Base-by-base conservation (phyloP, 257 asterid species). In the Henckelia pumila region DNA sequence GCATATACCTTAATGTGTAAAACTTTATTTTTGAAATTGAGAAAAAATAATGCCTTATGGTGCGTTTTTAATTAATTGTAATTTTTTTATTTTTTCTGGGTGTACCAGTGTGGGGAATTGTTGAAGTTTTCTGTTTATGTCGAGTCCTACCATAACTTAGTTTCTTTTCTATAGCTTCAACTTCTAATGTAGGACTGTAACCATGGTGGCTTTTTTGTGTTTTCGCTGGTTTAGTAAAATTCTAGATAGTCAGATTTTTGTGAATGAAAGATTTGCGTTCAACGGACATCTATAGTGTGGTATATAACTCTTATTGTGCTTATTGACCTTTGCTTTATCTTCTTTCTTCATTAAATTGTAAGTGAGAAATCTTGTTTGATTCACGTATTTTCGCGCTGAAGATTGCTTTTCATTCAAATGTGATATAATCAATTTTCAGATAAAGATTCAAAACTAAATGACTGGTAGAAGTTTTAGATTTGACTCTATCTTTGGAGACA, bases 401-500 rank as follows among this genome's bases (percentile, higher is more conserved):
- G 8, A n/a, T 55, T 19, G 25, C 13, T 20, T n/a, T 19, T 10
- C 3, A 9, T 59, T 58, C 44, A 25, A 68, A 35, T 63, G 32
- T 22, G 50, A 24, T 58, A 58, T 67, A 10, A 23, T 62, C 33
- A 71, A 56, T 33, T 33, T 30, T 20, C 62, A 53, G 17, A 19
- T 26, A 26, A 2, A 13, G 23, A 53, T 52, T 49, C 29, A 66
- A 53, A 66, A 67, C 25, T 6, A 53, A 53, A 67, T 30, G 17
- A 53, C 71, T 49, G 8, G 56, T 52, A 56, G 32, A 13, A 53
- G 14, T 53, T n/a, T 66, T 64, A 64, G n/a, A 33, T 44, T 32
- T 63, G 24, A 32, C 8, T 61, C 63, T 26, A 65, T 14, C 0
- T 23, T 28, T 71, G 53, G 24, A 63, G 75, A 52, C 64, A 63